Evolutionary conservation across 2,329 filamentous ascomycete genomes (phyloP).

Genomic region (Neonectria magnoliae): DNA sequence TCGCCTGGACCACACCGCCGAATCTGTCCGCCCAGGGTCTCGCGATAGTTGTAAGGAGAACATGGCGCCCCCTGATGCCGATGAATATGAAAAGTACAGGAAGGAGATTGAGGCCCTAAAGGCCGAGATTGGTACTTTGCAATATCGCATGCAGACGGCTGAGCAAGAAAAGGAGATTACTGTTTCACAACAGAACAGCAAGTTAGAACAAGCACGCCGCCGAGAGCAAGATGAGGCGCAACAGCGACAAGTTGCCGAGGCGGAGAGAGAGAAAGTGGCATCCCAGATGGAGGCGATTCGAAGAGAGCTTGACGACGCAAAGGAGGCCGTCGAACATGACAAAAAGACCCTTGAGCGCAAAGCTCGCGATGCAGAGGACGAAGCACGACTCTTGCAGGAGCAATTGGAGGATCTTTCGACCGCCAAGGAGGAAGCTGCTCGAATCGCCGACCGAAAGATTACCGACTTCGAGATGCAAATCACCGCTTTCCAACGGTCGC

Average conservation of each 20-base stretch:
- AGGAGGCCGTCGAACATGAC: conserved; percentile 61
- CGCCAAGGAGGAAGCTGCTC: conserved; percentile 75
- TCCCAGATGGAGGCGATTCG: conserved; percentile 61
- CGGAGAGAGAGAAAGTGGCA: conserved; percentile 60
- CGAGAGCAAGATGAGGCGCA: conserved; percentile 89
- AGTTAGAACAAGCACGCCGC: conserved; percentile 80
- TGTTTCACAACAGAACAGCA: conserved; percentile 81
- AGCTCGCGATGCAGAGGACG: conserved; percentile 76
- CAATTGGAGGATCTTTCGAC: conserved; percentile 78
- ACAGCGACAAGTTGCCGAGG: conserved; percentile 67
- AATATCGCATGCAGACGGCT: conserved; percentile 86
- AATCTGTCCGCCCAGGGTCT: conserved; percentile 59
- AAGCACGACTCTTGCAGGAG: conserved; percentile 78
- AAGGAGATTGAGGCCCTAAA: conserved; percentile 80
- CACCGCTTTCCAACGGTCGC: conserved; percentile 55
- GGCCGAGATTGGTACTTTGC: conserved; percentile 86
- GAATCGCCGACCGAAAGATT: conserved; percentile 65
- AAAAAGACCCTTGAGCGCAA: conserved; percentile 75
- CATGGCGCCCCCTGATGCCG: conserved; percentile 66
- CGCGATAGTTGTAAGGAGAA: conserved; percentile 70
- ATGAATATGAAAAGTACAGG: conserved; percentile 67
- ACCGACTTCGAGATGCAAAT: conserved; percentile 65
- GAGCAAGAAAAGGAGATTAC: conserved; percentile 89
- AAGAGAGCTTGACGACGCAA: conserved; percentile 62
- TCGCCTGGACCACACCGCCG: conserved; percentile 52